Conservation (phyloP, 306 rosid species). For the Fagus sylvatica region DNA sequence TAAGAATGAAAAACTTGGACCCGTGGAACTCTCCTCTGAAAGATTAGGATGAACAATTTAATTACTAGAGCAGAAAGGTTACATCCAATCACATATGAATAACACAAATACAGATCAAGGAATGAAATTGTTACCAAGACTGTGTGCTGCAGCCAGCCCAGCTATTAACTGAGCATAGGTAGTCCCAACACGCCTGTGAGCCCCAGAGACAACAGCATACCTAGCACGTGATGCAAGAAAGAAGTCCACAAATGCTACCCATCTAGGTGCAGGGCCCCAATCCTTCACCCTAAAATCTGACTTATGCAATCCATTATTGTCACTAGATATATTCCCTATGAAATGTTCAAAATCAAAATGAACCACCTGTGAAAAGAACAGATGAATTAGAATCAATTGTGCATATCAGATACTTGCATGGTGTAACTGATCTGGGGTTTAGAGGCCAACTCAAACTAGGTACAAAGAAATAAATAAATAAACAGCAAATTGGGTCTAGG, state of each 20-base stretch:
- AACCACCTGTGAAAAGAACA: slow-evolving; percentile 57
- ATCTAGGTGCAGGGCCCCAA: slow-evolving; percentile 98
- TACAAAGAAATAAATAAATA: background rate
- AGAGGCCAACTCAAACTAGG: background rate
- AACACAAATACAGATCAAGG: background rate
- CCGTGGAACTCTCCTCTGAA: slow-evolving; percentile 55
- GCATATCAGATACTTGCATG: background rate
- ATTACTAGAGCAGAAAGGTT: slow-evolving; percentile 13
- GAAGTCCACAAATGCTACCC: slow-evolving; percentile 99
- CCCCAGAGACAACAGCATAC: slow-evolving; percentile 80
- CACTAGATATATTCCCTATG: slow-evolving; percentile 63
- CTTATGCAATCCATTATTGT: slow-evolving; percentile 40
- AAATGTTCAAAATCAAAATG: slow-evolving; percentile 82
- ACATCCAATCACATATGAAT: background rate
- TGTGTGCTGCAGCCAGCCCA: slow-evolving; percentile 78
- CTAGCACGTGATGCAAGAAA: slow-evolving; percentile 90
- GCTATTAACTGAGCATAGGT: slow-evolving; percentile 96
- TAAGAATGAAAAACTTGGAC: slow-evolving; percentile 60
- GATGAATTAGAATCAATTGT: slow-evolving; percentile 1
- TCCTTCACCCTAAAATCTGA: slow-evolving; percentile 81
- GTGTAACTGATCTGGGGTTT: background rate
- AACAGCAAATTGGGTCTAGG: background rate
- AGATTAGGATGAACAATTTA: slow-evolving; percentile 1
- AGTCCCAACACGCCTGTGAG: slow-evolving; percentile 93
- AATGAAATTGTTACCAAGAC: slow-evolving; percentile 46